Conservation (phyloP, 495 filamentous ascomycete species). For the Astrothelium subdiscretum region DNA sequence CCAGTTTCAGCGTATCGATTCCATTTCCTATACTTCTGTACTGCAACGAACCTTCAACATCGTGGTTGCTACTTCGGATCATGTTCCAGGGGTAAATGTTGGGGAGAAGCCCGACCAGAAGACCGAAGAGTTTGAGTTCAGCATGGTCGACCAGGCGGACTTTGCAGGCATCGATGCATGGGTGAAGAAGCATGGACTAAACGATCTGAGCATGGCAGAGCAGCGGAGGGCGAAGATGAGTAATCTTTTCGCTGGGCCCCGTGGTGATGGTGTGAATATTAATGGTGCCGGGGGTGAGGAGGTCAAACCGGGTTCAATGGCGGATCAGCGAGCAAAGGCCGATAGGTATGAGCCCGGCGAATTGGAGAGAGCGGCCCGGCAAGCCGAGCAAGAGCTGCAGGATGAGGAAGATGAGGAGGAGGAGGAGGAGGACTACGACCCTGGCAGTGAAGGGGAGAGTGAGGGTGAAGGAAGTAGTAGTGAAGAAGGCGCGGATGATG, state of each 20-base stretch:
- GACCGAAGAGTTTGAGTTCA: slow-evolving; percentile 26
- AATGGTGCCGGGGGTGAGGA: slow-evolving; percentile 16
- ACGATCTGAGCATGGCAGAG: slow-evolving; percentile 88
- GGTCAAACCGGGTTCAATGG: slow-evolving; percentile 14
- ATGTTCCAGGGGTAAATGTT: background rate
- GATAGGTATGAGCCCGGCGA: slow-evolving; percentile 41
- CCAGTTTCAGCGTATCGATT: slow-evolving; percentile 63
- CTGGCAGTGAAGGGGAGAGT: slow-evolving; percentile 62
- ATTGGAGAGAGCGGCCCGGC: slow-evolving; percentile 57
- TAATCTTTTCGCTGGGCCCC: slow-evolving; percentile 52
- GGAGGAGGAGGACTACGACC: slow-evolving; percentile 82
- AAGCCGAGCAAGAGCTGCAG: slow-evolving; percentile 51
- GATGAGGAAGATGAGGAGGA: slow-evolving; percentile 73
- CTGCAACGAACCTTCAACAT: slow-evolving; percentile 92
- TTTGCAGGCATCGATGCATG: slow-evolving; percentile 69
- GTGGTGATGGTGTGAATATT: slow-evolving; percentile 14
- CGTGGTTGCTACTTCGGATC: slow-evolving; percentile 39
- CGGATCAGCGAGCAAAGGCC: slow-evolving; percentile 7
- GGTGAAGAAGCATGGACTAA: slow-evolving; percentile 65
- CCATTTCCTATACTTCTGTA: slow-evolving; percentile 79
- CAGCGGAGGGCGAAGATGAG: slow-evolving; percentile 69
- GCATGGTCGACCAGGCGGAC: slow-evolving; percentile 35
- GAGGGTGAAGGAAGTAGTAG: slow-evolving; percentile 45
- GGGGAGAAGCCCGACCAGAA: slow-evolving; percentile 17
- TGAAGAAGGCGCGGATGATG: slow-evolving; percentile 41